Percentiles rank a stretch among this genome's conserved stretches.
These are phyloP conservation scores for Talaromyces sp. DNA, from an alignment of 2,329 filamentous ascomycete genomes.

Conservation along the genomic window DNA sequence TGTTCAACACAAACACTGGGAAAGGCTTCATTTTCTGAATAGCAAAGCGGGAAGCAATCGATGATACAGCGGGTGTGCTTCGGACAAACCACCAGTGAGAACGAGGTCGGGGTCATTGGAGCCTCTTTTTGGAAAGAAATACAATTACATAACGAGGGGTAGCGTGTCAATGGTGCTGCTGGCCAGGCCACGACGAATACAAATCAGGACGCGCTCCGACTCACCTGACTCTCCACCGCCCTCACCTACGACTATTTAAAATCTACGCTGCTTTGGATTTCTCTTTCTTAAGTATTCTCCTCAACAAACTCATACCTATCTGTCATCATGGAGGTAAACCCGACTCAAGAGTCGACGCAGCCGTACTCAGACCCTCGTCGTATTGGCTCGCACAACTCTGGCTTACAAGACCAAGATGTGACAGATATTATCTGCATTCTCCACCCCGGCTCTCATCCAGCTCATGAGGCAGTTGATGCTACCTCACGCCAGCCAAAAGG, in stretches of 20 bases:
- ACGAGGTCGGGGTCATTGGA: not conserved
- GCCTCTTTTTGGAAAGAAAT: not conserved
- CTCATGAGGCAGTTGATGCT: conserved; percentile 66
- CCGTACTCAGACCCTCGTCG: conserved; percentile 77
- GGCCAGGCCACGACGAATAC: conserved; percentile 1
- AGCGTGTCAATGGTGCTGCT: not conserved
- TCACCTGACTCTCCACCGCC: not conserved
- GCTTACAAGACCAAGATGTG: conserved; percentile 77
- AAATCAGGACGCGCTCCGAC: not conserved
- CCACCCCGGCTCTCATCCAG: conserved; percentile 71
- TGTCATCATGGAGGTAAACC: conserved; percentile 35
- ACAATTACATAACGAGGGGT: not conserved
- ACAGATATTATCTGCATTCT: conserved; percentile 88
- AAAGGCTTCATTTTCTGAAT: not conserved
- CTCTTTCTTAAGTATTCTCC: not conserved
- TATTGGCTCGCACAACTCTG: conserved; percentile 75
- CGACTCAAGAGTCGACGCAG: conserved; percentile 69
- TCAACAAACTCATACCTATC: not conserved
- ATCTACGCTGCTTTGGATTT: not conserved
- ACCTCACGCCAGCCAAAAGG: conserved; percentile 46
- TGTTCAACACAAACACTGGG: not conserved
- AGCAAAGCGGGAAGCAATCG: not conserved
- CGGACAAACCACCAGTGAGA: not conserved
- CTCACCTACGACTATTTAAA: not conserved
- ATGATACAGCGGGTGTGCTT: not conserved